phyloP scores from a whole-genome alignment of 768 basidiomycete species.

The Amanita polypyramis region DNA sequence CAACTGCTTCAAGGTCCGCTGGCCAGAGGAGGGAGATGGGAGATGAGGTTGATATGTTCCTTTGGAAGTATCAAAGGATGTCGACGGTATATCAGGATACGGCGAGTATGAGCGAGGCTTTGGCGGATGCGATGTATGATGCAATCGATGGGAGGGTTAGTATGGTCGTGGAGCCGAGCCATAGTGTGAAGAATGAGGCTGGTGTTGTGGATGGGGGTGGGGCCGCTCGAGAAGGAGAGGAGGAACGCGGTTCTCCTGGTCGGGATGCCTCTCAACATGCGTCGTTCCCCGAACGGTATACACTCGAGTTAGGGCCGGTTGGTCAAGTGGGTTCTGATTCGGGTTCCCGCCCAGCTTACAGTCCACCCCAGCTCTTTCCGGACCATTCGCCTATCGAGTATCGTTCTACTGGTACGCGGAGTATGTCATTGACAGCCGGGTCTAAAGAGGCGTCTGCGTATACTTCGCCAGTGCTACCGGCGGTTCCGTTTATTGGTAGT shows the following conservation, averaged over 20 bases:
- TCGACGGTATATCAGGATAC: constrained; percentile 32
- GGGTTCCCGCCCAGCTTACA: too few species aligned
- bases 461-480: not conserved
- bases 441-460: not conserved
- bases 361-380: not conserved
- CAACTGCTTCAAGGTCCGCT: constrained; percentile 3
- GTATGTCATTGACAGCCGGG: not conserved
- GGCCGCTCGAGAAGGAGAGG: not conserved
- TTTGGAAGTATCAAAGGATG: constrained; percentile 11
- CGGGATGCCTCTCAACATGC: constrained; percentile 12
- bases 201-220: constrained; percentile 30
- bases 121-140: constrained; percentile 32
- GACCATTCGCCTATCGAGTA: not conserved
- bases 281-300: not conserved
- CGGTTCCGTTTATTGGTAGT: constrained; percentile 31
- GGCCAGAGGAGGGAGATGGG: constrained; percentile 11
- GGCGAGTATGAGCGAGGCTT: constrained; percentile 54
- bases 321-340: too few species aligned
- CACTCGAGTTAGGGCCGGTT: too few species aligned
- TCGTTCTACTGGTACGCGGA: not conserved
- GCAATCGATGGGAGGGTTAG: not conserved
- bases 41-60: not conserved
- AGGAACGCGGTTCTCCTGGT: not conserved
- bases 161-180: constrained; percentile 5
- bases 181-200: constrained; percentile 32